Percentiles rank a stretch among this genome's conserved stretches.
Evolutionary conservation across 805 yeast species (phyloP).

Genomic region (Suhomyces prunicola): DNA sequence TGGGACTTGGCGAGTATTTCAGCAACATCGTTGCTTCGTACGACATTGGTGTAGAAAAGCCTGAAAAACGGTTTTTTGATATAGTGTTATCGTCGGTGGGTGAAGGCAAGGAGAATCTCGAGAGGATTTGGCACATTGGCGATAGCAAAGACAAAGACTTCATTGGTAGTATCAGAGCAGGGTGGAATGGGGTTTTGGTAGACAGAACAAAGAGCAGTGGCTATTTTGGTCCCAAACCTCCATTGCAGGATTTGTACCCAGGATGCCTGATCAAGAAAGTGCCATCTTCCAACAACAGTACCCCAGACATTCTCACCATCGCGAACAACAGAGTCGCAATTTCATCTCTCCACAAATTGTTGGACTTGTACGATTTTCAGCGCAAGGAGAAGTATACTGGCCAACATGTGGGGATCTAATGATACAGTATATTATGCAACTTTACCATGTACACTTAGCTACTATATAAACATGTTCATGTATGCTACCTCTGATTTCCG

Average conservation of each 20-base stretch:
- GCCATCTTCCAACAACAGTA: slow-evolving; percentile 4
- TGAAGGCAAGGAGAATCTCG: slow-evolving; percentile 15
- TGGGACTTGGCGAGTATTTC: slow-evolving; percentile 45
- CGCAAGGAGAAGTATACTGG: neutral
- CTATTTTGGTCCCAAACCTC: slow-evolving; percentile 11
- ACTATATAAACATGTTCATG: neutral
- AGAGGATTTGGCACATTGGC: slow-evolving; percentile 62
- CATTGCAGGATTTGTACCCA: neutral
- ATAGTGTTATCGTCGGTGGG: slow-evolving; percentile 24
- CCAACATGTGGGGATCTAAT: neutral
- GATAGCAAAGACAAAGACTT: slow-evolving; percentile 58
- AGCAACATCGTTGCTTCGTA: slow-evolving; percentile 51
- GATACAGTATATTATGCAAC: neutral
- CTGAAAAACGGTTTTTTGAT: slow-evolving; percentile 47
- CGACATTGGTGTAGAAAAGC: slow-evolving; percentile 54
- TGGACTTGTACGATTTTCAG: neutral
- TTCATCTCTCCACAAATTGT: neutral
- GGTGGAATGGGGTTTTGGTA: slow-evolving; percentile 59
- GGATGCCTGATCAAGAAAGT: slow-evolving; percentile 2
- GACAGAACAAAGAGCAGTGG: slow-evolving; percentile 38
- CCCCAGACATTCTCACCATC: slow-evolving; percentile 20
- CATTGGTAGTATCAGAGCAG: slow-evolving; percentile 49
- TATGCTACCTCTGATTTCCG: neutral
- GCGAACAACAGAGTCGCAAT: slow-evolving; percentile 34
- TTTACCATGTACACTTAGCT: neutral